A percentile compares a stretch with the other conserved stretches of the same genome.
Evolutionary conservation across 768 basidiomycete genomes (phyloP).

Genomic region (Kondoa subrosea): DNA sequence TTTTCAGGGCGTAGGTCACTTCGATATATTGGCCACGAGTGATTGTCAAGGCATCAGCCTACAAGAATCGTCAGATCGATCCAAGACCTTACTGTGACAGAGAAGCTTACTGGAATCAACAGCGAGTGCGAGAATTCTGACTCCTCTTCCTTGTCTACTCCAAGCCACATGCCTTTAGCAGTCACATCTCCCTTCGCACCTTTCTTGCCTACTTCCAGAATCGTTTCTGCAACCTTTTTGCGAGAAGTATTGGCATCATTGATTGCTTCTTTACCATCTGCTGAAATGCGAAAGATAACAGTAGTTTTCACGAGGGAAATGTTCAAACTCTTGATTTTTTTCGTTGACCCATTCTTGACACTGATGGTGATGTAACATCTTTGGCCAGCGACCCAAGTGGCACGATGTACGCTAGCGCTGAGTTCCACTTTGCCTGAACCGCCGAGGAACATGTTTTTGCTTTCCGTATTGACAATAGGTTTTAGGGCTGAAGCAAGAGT

Average conservation of each 20-base stretch:
- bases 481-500: slow-evolving; percentile 47
- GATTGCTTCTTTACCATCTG: slow-evolving; percentile 32
- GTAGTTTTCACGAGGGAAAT: slow-evolving; percentile 51
- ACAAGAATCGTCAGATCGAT: neutral
- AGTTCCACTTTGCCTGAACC: slow-evolving; percentile 51
- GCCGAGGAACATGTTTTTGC: slow-evolving; percentile 46
- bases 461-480: slow-evolving; percentile 44
- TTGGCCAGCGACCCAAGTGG: slow-evolving; percentile 69
- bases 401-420: slow-evolving; percentile 50
- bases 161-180: slow-evolving; percentile 78
- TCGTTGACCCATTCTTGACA: slow-evolving; percentile 23
- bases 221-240: slow-evolving; percentile 50
- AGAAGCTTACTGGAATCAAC: slow-evolving; percentile 49
- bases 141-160: slow-evolving; percentile 48
- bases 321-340: slow-evolving; percentile 44
- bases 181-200: slow-evolving; percentile 54
- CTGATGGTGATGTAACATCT: slow-evolving; percentile 32
- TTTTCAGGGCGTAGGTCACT: slow-evolving; percentile 53
- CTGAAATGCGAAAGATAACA: slow-evolving; percentile 47
- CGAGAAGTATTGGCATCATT: slow-evolving; percentile 36
- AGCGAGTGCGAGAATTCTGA: slow-evolving; percentile 53
- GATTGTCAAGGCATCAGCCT: slow-evolving; percentile 58
- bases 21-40: slow-evolving; percentile 54
- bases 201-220: slow-evolving; percentile 49
- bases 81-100: too few relatives aligned